Conservation (phyloP, 805 yeast species). For the Lipomyces sp. region DNA sequence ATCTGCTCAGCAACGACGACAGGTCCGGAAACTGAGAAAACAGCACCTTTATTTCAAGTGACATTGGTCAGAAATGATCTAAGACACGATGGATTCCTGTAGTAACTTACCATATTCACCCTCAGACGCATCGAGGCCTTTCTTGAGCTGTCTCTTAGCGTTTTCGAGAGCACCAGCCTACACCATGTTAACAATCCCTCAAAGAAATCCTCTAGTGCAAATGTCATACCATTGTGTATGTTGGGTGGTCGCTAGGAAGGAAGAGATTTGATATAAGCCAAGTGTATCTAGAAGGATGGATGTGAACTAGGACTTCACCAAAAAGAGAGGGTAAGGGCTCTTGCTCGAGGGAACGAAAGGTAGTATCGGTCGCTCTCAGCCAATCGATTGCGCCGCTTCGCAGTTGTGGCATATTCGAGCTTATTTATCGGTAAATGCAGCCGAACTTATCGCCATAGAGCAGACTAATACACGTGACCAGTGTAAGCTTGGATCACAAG, state of each 20-base stretch:
- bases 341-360: constrained; percentile 8
- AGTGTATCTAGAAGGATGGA: background rate
- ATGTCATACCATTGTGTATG: constrained; percentile 30
- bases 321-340: constrained; percentile 10
- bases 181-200: background rate
- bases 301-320: background rate
- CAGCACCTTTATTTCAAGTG: constrained; percentile 45
- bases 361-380: constrained; percentile 30
- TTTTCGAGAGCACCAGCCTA: constrained; percentile 96
- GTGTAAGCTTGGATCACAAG: background rate
- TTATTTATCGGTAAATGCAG: background rate
- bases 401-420: constrained; percentile 13
- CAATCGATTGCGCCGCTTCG: constrained; percentile 22
- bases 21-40: constrained; percentile 97
- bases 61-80: constrained; percentile 6
- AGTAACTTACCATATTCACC: constrained; percentile 66
- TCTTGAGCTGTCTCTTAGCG: constrained; percentile 94
- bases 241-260: constrained; percentile 9
- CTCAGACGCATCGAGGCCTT: constrained; percentile 75
- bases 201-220: background rate
- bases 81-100: background rate
- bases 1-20: constrained; percentile 97
- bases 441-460: constrained; percentile 11
- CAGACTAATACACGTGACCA: constrained; percentile 6
- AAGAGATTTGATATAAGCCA: constrained; percentile 4